Percentiles rank a stretch among this genome's conserved stretches.
These are phyloP conservation scores for Venturiaceae sp. DNA, from an alignment of 2,329 filamentous ascomycete species.

Conservation along the genomic window DNA sequence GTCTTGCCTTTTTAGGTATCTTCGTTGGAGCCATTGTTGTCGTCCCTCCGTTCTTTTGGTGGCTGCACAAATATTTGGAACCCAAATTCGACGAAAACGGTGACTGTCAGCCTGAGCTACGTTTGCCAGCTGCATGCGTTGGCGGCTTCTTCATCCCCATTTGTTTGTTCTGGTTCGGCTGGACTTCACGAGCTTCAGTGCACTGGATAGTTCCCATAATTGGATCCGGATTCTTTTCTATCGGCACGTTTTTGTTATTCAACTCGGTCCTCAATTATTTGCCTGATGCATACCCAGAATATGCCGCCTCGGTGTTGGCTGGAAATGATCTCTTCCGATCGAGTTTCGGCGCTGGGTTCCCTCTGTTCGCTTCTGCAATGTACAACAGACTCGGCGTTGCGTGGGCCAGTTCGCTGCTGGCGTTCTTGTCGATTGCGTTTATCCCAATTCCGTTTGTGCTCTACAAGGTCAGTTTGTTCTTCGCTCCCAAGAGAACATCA, in stretches of 20 bases:
- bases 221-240: constrained; percentile 31
- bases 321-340: constrained; percentile 52
- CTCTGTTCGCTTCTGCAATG: constrained; percentile 45
- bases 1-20: constrained; percentile 24
- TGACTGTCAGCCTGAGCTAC: constrained; percentile 21
- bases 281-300: constrained; percentile 54
- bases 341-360: constrained; percentile 46
- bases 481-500: background rate
- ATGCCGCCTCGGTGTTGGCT: constrained; percentile 48
- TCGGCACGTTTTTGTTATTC: constrained; percentile 39
- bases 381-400: constrained; percentile 24
- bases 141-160: constrained; percentile 22
- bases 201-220: constrained; percentile 31
- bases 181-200: constrained; percentile 21
- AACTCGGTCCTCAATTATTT: constrained; percentile 51
- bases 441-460: constrained; percentile 28
- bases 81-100: constrained; percentile 17
- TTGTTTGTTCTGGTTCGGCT: constrained; percentile 29
- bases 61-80: constrained; percentile 21
- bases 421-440: constrained; percentile 26
- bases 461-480: constrained; percentile 12
- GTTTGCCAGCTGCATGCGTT: constrained; percentile 23
- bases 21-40: constrained; percentile 21
- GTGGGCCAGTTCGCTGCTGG: constrained; percentile 30
- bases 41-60: constrained; percentile 20